Base-by-base conservation (phyloP, 805 yeast genomes). In the Saturnispora sanitii region DNA sequence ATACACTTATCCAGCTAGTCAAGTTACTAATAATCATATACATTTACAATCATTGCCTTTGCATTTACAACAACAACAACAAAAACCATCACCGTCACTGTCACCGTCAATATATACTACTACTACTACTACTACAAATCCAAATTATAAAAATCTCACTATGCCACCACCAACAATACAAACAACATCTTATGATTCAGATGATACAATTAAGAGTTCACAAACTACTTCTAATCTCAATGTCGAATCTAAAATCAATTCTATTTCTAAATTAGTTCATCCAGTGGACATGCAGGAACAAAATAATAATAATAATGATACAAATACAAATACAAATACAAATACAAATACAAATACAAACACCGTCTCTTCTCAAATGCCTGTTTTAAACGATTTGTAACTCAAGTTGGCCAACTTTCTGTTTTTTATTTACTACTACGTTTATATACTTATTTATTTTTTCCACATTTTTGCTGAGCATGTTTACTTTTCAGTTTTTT, bases 181-280 rank as follows among this genome's bases (percentile, higher is more conserved):
- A n/a, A n/a, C n/a, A n/a, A 28, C 12, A 25, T n/a, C 29, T 3
- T 30, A 37, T 17, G 41, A 32, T 17, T 38, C 41, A 13, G 35
- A 38, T 19, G 41, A 38, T 15, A 38, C 41, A 5, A 38, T 38
- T 2, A 37, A 37, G 17, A n/a, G n/a, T n/a, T n/a, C n/a, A n/a
- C n/a, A n/a, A n/a, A n/a, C n/a, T n/a, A 35, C 40, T 18, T 12
- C n/a, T 19, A 19, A 28, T 22, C 23, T 15, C 33, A 36, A 21
- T 9, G 13, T 5, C 15, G 15, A 9, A 7, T 23, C 7, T 23
- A 7, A 23, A 23, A 11, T 7, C 7, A 23, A 11, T 23, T 7
- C 26, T 11, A 23, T 23, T 23, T 7, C 26, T 7, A 23, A 23
- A 11, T 23, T 23, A 11, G 26, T 23, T 7, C 7, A 23, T 23